Evolutionary conservation across 352 stramenopile genomes (phyloP), one percentile per base, ranked within the genome.

Genomic region (Thraustochytrium sp.): DNA sequence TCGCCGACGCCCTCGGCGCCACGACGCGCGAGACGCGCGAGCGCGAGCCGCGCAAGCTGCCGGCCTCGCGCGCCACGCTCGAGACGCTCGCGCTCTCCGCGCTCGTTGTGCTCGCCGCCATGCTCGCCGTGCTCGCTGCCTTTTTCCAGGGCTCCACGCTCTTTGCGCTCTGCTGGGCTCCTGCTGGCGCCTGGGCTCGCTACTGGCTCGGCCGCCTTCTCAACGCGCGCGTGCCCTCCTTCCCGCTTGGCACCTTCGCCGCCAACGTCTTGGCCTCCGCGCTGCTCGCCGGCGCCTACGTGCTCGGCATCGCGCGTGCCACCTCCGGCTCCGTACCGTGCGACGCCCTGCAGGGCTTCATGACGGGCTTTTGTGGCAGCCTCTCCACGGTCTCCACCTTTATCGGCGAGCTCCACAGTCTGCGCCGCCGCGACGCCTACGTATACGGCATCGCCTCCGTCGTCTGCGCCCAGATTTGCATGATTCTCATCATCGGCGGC

Each of bases 321-420:
- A 9, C 4, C 46, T 23, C 34, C n/a, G 61, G 42, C 29, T 46
- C 55, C 9, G 75, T 84, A 5, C 29, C 34, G 23, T 84, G 55
- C 59, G 37, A 29, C 16, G 55, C 36, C 5, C 37, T 84, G 1
- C 29, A 63, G 29, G 75, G 75, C 21, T 84, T 84, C 34, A 78
- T 56, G 23, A 62, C 9, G 3, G 75, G 75, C 0, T 84, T 61
- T 61, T 84, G 75, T 83, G 75, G 75, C 42, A 56, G 34, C 13
- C 38, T 84, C 9, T 63, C 54, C n/a, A 84, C 75, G 9, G 75
- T 84, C 13, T 61, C 34, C 36, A 84, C 75, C 26, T 84, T 84
- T 84, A 54, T 84, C 59, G 16, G 9, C 2, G 75, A 84, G 40
- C 38, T 84, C 36, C 85, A 80, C 40, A 36, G 26, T 8, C 68